Conservation (phyloP, 2,329 filamentous ascomycete genomes). For the Neonectria punicea region DNA sequence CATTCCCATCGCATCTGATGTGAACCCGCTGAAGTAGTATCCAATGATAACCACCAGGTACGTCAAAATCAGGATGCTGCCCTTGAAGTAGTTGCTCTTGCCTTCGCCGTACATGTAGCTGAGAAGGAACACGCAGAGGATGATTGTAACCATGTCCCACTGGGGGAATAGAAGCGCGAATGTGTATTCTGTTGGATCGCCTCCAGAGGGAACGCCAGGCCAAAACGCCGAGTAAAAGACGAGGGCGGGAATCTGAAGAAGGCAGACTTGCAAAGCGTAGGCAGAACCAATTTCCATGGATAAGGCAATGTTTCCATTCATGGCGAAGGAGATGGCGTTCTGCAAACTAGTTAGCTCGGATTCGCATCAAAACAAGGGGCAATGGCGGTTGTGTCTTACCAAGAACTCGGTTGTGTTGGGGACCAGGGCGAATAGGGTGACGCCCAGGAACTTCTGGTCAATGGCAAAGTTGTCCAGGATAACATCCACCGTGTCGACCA, state of each 20-base stretch:
- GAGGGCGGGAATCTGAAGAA: constrained; percentile 92
- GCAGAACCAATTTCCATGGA: constrained; percentile 99
- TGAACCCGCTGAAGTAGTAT: constrained; percentile 83
- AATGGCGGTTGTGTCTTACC: constrained; percentile 61
- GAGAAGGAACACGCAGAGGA: constrained; percentile 93
- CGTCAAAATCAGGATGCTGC: constrained; percentile 90
- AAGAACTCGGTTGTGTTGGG: constrained; percentile 98
- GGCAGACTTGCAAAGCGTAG: constrained; percentile 94
- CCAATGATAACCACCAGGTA: constrained; percentile 93
- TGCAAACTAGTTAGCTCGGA: constrained; percentile 47
- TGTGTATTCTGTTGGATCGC: constrained; percentile 65
- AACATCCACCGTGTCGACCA: constrained; percentile 97
- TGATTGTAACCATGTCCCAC: constrained; percentile 98
- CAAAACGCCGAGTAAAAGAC: constrained; percentile 90
- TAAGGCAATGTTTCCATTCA: constrained; percentile 98
- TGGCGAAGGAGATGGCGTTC: constrained; percentile 99
- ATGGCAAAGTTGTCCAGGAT: constrained; percentile 90
- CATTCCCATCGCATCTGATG: constrained; percentile 55
- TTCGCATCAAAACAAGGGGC: constrained; percentile 13
- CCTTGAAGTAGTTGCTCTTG: constrained; percentile 99
- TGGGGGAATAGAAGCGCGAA: constrained; percentile 96
- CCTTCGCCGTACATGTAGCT: constrained; percentile 98
- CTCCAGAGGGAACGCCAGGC: constrained; percentile 53
- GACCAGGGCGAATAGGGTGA: constrained; percentile 95
- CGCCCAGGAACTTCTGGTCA: constrained; percentile 96